Evolutionary conservation across 2,329 filamentous ascomycete genomes (phyloP).

Genomic region (Fusarium sp.): DNA sequence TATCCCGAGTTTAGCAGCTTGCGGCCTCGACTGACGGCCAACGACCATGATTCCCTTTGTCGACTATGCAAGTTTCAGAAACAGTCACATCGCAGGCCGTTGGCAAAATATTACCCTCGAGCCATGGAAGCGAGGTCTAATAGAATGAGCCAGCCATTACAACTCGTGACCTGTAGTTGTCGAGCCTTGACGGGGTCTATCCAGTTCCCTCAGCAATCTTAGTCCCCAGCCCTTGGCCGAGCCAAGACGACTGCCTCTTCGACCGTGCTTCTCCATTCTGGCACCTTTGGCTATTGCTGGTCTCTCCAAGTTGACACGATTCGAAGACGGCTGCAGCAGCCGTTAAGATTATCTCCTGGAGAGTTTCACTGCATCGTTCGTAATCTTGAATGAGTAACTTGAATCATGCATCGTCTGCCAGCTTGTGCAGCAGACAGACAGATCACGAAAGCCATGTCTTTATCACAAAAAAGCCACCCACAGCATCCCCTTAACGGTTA

Average conservation of each 20-base stretch:
- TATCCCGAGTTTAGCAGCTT: not conserved
- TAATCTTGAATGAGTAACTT: not conserved
- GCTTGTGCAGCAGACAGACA: no score
- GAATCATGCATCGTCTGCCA: no score
- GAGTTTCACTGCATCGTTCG: not conserved
- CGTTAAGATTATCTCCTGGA: no score
- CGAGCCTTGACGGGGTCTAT: not conserved
- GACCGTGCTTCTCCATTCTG: not conserved
- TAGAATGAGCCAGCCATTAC: not conserved
- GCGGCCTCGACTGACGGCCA: not conserved
- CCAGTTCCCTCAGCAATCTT: not conserved
- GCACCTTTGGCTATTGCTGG: not conserved
- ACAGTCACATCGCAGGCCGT: slow-evolving; percentile 2
- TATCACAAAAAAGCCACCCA: not conserved
- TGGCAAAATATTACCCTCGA: slow-evolving; percentile 18
- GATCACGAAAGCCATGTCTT: not conserved
- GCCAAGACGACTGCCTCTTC: slow-evolving; percentile 1
- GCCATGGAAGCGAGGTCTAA: not conserved
- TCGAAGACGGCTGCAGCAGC: not conserved
- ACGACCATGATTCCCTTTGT: slow-evolving; percentile 9
- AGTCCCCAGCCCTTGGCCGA: not conserved
- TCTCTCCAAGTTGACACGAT: not conserved
- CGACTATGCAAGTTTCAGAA: not conserved
- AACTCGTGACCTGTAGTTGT: not conserved
- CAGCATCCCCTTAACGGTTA: not conserved